Base-by-base conservation (phyloP, 2,329 filamentous ascomycete genomes). In the Rhynchosporium secalis region DNA sequence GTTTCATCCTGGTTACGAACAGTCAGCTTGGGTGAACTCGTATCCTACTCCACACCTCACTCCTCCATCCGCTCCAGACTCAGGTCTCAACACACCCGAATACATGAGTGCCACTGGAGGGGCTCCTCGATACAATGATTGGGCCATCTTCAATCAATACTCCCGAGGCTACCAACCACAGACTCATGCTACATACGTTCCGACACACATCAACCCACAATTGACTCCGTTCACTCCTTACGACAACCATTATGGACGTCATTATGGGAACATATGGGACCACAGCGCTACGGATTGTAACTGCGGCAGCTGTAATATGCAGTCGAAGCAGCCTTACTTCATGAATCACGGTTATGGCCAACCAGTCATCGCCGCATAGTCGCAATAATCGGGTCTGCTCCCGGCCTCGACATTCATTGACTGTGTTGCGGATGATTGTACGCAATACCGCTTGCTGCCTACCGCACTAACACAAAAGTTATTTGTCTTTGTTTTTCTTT, bases 41-140 rank as follows among this genome's bases (percentile, higher is more conserved):
- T 71, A 72, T 65, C 68, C 70, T 52, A 71, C 70, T 64, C 69
- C 69, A 69, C 70, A 80, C 63, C 73, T 78, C 63, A 83, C 81
- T 52, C 82, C 82, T 63, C 77, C 79, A n/a, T 83, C 81, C 33
- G 80, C 80, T 51, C 79, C 80, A 15, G 80, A 81, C 62, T 83
- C 81, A 41, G 81, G 80, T 46, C 78, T 81, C 28, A 79, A 79
- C 56, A 83, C 81, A 46, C 82, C 82, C 20, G 81, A 83, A 64
- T 82, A 81, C 68, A 77, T 80, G 71, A 79, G 78, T 62, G 72
- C 76, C 47, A 74, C 76, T 57, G 76, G 76, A 63, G 72, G 75
- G 75, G 82, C 76, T 69, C 78, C 82, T 67, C 80, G 79, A 78
- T 77, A 81, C 54, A 80, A 77, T 51, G 80, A 83, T 70, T 81